phyloP scores from a whole-genome alignment of 208 protist species.

The Polymyxa betae region DNA sequence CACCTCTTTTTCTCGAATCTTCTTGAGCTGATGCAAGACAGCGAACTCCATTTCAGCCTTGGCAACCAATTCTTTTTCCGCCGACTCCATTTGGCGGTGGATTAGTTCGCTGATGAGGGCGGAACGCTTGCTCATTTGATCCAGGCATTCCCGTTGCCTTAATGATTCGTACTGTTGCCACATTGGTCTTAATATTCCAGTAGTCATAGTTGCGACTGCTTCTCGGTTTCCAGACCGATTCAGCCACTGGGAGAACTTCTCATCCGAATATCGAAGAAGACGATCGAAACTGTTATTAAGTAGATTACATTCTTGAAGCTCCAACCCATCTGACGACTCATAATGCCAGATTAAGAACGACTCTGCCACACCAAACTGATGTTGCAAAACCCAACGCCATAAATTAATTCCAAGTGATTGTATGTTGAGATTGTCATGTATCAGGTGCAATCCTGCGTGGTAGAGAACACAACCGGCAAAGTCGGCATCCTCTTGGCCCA shows the following conservation, averaged over 20 bases:
- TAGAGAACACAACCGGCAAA: slow-evolving; percentile 8
- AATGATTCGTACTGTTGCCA: not conserved
- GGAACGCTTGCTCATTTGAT: not conserved
- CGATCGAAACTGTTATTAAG: not conserved
- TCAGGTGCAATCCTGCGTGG: slow-evolving; percentile 9
- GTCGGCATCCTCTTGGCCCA: not conserved
- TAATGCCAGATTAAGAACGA: not conserved
- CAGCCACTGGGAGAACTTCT: not conserved
- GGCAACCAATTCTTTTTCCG: not conserved
- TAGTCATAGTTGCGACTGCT: not conserved
- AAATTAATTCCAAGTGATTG: not conserved
- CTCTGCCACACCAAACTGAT: not conserved
- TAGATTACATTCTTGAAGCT: not conserved
- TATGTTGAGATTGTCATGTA: not conserved
- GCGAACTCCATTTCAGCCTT: slow-evolving; percentile 50
- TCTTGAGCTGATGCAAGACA: slow-evolving; percentile 4
- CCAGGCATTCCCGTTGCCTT: not conserved
- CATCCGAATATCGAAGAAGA: not conserved
- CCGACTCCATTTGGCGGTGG: not conserved
- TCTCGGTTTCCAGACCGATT: not conserved
- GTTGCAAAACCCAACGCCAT: not conserved
- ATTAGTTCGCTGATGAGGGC: not conserved
- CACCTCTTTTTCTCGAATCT: not conserved
- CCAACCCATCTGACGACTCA: not conserved
- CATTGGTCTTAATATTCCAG: not conserved